Evolutionary conservation across 768 basidiomycete species (phyloP), one percentile per base, ranked within the genome.

Genomic region (Suillus occidentalis): DNA sequence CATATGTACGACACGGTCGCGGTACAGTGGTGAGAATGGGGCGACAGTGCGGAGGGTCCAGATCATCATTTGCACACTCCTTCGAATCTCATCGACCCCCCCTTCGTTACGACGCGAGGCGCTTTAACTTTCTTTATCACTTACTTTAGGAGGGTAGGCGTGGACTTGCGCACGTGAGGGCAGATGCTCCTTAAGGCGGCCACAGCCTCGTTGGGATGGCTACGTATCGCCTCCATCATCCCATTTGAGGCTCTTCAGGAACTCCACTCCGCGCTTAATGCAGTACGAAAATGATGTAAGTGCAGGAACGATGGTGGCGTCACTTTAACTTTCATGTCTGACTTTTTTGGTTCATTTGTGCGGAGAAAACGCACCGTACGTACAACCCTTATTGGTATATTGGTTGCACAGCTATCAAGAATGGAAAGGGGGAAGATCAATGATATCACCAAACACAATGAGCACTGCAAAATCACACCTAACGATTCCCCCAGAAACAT

Each of bases 151-250:
- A 28, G 58, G 40, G 22, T 25, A 10, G 25, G 39, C 25, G 40
- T 59, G 40, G 20, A 28, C 5, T 13, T 31, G 22, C 14, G 18
- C 40, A 59, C 40, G 28, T 59, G 58, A 42, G 40, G 25, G 3
- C 10, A 31, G 13, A 39, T 16, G 37, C 20, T n/a, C 18, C 37
- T 61, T 43, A 40, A 58, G 9, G 57, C 68, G 61, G 71, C 62
- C 63, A 70, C 64, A 65, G 55, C 55, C 16, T 56, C 42, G 74
- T 75, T 61, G 66, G 68, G 74, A 75, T 75, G 74, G 64, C 72
- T 73, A 70, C 74, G 74, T 76, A 58, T 82, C 80, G 65, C 75
- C 79, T 14, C 5, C 77, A 73, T 28, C 77, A 76, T 65, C 72
- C 72, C 74, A 47, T 75, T 77, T 13, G 77, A 60, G 52, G 34